Conservation (phyloP, 495 filamentous ascomycete species). For the Aspergillus kassunensis region DNA sequence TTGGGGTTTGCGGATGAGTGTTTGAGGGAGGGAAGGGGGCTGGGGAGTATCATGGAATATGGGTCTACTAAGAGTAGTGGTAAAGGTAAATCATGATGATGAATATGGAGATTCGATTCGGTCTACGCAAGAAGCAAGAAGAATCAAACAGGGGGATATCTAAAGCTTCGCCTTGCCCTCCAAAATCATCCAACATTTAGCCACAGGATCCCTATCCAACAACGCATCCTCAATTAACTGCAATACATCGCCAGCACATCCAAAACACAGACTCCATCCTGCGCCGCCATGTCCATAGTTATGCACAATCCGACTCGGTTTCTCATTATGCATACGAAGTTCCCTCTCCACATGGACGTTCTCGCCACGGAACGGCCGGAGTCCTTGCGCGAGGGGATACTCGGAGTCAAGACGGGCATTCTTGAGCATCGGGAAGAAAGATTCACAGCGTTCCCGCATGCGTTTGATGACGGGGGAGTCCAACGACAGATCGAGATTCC, state of each 20-base stretch:
- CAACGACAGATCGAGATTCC: slow-evolving; percentile 39
- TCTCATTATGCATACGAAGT: slow-evolving; percentile 17
- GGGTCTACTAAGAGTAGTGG: too few species aligned
- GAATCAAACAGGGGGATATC: too few species aligned
- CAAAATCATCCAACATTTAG: too few species aligned
- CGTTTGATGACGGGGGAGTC: slow-evolving; percentile 36
- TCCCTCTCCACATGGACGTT: slow-evolving; percentile 47
- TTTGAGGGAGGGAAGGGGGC: neutral
- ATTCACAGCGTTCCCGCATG: slow-evolving; percentile 45
- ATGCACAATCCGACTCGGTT: slow-evolving; percentile 41
- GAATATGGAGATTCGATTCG: too few species aligned
- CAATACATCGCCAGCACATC: slow-evolving; percentile 12
- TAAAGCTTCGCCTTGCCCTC: too few species aligned
- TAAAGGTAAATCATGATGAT: too few species aligned
- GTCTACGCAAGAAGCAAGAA: too few species aligned
- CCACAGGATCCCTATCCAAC: neutral
- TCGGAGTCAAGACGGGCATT: slow-evolving; percentile 40
- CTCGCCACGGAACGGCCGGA: slow-evolving; percentile 35
- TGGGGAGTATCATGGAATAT: neutral
- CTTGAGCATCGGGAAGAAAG: slow-evolving; percentile 39
- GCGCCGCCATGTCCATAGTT: slow-evolving; percentile 48
- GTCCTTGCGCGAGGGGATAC: slow-evolving; percentile 44
- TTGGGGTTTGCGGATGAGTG: slow-evolving; percentile 15
- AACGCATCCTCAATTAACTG: slow-evolving; percentile 3
- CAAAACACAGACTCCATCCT: slow-evolving; percentile 46